Base-by-base conservation (phyloP, 176 grass and related monocot genomes). In the Oryza officinalis region DNA sequence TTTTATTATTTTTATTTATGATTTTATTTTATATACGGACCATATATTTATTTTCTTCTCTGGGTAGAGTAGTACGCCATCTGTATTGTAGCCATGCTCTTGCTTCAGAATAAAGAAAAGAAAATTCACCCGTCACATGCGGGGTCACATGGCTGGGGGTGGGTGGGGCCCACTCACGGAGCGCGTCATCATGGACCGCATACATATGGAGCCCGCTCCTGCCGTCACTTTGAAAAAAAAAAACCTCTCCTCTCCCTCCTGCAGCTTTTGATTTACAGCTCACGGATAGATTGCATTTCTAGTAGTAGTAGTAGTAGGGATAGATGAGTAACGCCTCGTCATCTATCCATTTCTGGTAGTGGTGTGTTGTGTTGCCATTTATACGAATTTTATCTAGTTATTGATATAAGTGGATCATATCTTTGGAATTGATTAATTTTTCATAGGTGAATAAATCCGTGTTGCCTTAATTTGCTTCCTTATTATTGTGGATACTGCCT, bases 81-180 rank as follows among this genome's bases (percentile, higher is more conserved):
- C 66, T 27, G 14, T 33, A 44, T 4, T 22, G 38, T 67, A 67
- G 30, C 76, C 37, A 50, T 59, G 23, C 27, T 86, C 27, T 86
- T 86, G 84, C 88, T 90, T 90, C 79, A 2, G 59, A 82, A 90
- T 82, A 90, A 86, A 67, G 22, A 77, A 71, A 85, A 32, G 6
- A 11, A 32, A 3, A 11, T 27, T 20, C 67, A 22, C 28, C 15
- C 50, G 78, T 78, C 88, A 82, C 83, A 72, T 89, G 83, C 83
- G 83, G 69, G 73, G 64, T 89, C 83, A 81, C 83, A 82, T 81
- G 83, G 65, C 33, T 17, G 71, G 69, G 77, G 76, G 77, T 15
- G 52, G 0, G 84, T 80, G 84, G 85, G 78, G 6, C 81, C 78
- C 80, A 20, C 17, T 1, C 77, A 59, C 32, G 44, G 32, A 74